Conservation (phyloP, 371 early-diverging fungal genomes). For the Mortierella sp. region DNA sequence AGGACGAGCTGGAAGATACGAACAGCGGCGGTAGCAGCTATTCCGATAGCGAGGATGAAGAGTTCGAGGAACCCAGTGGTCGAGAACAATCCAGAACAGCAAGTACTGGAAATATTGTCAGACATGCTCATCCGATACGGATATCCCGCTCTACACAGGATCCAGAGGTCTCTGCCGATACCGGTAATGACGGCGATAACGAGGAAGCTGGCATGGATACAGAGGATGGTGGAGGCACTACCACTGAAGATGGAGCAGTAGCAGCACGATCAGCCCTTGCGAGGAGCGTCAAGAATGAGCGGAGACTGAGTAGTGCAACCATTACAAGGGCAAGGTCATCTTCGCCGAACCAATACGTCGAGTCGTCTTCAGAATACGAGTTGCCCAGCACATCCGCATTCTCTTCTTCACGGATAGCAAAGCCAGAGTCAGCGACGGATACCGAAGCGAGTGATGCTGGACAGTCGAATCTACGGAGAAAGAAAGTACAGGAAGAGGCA, state of each 20-base stretch:
- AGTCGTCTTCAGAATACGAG: conserved; percentile 37
- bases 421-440: neutral
- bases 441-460: too few species aligned
- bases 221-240: conserved; percentile 32
- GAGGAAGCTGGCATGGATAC: conserved; percentile 29
- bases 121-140: too few species aligned
- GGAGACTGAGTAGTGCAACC: conserved; percentile 5
- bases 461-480: too few species aligned
- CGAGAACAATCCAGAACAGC: too few species aligned
- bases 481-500: conserved; percentile 1
- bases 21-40: conserved; percentile 2
- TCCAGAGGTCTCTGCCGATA: conserved; percentile 24
- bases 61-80: neutral
- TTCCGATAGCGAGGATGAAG: conserved; percentile 3
- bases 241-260: conserved; percentile 24
- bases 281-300: neutral
- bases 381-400: neutral
- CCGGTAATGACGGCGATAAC: conserved; percentile 38
- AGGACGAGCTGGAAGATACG: conserved; percentile 29
- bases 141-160: conserved; percentile 1
- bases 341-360: conserved; percentile 3
- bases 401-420: conserved; percentile 2
- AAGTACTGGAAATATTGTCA: too few species aligned
- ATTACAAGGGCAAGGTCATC: neutral
- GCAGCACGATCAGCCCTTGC: neutral